These are phyloP conservation scores for Candida neerlandica DNA, from an alignment of 1,139 yeast species.

Conservation along the genomic window DNA sequence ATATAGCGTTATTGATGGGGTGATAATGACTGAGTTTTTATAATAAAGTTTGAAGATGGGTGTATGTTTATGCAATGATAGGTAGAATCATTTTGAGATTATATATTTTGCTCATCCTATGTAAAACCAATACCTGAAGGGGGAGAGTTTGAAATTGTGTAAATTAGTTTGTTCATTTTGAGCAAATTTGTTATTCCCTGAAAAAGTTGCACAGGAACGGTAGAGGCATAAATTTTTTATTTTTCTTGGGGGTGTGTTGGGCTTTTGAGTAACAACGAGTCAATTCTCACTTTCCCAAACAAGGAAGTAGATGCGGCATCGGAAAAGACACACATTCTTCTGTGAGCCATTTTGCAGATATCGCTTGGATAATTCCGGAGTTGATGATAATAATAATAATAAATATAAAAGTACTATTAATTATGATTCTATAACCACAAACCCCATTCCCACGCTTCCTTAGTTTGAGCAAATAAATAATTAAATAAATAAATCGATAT, in stretches of 20 bases:
- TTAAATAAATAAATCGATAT: not conserved
- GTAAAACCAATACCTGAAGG: too few species aligned
- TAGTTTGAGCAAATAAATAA: conserved; percentile 1
- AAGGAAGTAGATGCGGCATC: not conserved
- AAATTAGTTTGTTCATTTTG: not conserved
- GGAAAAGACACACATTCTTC: not conserved
- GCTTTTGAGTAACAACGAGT: conserved; percentile 1
- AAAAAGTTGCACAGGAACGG: not conserved
- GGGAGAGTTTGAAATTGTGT: too few species aligned
- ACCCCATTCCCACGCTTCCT: not conserved
- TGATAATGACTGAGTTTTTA: too few species aligned
- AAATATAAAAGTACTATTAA: not conserved
- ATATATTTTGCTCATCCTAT: not conserved
- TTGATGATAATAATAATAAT: not conserved
- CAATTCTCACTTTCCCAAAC: not conserved
- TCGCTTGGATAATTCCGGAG: too few species aligned
- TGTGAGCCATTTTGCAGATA: too few species aligned
- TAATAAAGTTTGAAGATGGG: too few species aligned
- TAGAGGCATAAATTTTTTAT: not conserved
- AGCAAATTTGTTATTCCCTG: conserved; percentile 1
- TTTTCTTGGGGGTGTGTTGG: not conserved
- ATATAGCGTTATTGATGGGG: too few species aligned
- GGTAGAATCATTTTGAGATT: not conserved
- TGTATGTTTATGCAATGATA: too few species aligned
- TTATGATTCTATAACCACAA: not conserved